Conservation (phyloP, 768 basidiomycete species). For the Naganishia antarctica region DNA sequence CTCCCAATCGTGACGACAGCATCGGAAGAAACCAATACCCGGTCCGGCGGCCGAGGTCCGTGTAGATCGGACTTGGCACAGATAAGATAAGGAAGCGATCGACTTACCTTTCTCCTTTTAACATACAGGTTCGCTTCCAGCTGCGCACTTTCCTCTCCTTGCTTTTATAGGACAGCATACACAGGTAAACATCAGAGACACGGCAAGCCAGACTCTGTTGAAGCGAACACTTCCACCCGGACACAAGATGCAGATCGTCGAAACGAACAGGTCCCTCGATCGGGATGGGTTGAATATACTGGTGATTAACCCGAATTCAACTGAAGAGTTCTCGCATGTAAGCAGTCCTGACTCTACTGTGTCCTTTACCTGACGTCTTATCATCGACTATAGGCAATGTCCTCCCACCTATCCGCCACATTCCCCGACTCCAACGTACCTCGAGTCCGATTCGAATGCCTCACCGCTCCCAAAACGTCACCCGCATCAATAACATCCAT, state of each 20-base stretch:
- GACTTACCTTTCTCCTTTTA: neutral
- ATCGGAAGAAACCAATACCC: too few relatives aligned
- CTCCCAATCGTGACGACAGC: too few relatives aligned
- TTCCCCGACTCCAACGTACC: neutral
- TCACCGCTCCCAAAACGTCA: conserved; percentile 24
- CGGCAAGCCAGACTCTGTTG: too few relatives aligned
- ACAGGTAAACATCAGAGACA: too few relatives aligned
- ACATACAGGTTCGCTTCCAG: neutral
- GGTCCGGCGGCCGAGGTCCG: too few relatives aligned
- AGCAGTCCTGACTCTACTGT: neutral
- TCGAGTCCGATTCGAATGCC: conserved; percentile 24
- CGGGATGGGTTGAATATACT: conserved; percentile 17
- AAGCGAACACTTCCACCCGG: too few relatives aligned
- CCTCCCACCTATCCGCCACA: conserved; percentile 1
- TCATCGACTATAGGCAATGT: conserved; percentile 8
- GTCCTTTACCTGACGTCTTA: conserved; percentile 12
- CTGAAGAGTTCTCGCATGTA: conserved; percentile 30
- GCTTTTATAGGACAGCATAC: too few relatives aligned
- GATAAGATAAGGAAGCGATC: neutral
- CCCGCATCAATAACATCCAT: conserved; percentile 34
- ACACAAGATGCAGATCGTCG: neutral
- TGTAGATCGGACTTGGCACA: neutral
- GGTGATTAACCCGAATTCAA: conserved; percentile 38
- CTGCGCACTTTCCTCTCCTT: too few relatives aligned
- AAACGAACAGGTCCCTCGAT: neutral